Conservation (phyloP, 495 filamentous ascomycete species). For the Penicillium atrosanguineum region DNA sequence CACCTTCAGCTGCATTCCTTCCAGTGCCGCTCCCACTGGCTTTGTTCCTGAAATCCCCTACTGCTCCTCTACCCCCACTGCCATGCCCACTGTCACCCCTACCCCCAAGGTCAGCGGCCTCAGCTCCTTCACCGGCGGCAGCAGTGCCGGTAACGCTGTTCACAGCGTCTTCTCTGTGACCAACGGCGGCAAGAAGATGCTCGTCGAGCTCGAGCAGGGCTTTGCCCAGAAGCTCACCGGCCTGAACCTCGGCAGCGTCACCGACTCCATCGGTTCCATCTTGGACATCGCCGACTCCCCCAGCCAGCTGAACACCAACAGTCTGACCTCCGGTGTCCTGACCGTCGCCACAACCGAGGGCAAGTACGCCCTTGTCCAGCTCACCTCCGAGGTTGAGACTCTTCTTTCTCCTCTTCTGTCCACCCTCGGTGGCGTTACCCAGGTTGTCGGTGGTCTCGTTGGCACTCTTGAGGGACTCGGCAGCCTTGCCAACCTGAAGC, state of each 20-base stretch:
- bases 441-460: slow-evolving; percentile 44
- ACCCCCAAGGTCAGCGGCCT: background rate
- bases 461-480: slow-evolving; percentile 12
- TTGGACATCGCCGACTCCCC: slow-evolving; percentile 16
- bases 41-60: slow-evolving; percentile 14
- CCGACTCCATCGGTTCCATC: slow-evolving; percentile 18
- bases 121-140: background rate
- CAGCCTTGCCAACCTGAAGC: slow-evolving; percentile 8
- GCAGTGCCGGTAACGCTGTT: background rate
- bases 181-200: slow-evolving; percentile 16
- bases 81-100: background rate
- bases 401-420: slow-evolving; percentile 29
- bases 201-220: slow-evolving; percentile 20
- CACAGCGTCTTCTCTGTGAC: slow-evolving; percentile 21
- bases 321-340: slow-evolving; percentile 10
- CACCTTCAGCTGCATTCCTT: slow-evolving; percentile 4
- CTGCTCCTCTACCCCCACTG: slow-evolving; percentile 12
- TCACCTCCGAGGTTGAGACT: slow-evolving; percentile 12
- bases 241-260: slow-evolving; percentile 10
- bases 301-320: slow-evolving; percentile 9
- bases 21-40: slow-evolving; percentile 5
- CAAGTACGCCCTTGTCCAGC: slow-evolving; percentile 21
- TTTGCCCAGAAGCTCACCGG: slow-evolving; percentile 15
- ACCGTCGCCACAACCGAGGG: slow-evolving; percentile 16
- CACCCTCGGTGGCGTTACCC: slow-evolving; percentile 51